These are phyloP conservation scores for Lachancea cidri DNA, from an alignment of 805 yeast species.

Conservation along the genomic window DNA sequence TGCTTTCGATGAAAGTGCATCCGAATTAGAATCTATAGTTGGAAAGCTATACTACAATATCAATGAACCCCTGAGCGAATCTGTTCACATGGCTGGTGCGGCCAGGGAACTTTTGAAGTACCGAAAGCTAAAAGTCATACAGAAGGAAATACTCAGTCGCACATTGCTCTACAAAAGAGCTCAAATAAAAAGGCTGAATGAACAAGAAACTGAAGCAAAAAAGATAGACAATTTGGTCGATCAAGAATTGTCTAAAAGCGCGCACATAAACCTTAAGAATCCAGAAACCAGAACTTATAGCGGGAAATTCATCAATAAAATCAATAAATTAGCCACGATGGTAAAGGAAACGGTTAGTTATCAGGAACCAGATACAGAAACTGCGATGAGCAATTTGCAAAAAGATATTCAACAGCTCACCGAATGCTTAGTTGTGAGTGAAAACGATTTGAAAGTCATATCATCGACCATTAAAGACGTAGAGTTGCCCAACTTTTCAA, in stretches of 20 bases:
- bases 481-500: conserved; percentile 30
- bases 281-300: conserved; percentile 21
- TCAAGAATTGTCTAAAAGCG: conserved; percentile 19
- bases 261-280: conserved; percentile 17
- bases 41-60: conserved; percentile 30
- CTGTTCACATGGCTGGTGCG: conserved; percentile 29
- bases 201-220: conserved; percentile 21
- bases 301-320: conserved; percentile 24
- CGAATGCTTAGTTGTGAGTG: conserved; percentile 23
- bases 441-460: conserved; percentile 28
- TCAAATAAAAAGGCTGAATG: conserved; percentile 25
- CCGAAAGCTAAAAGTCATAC: conserved; percentile 28
- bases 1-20: conserved; percentile 23
- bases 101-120: conserved; percentile 29
- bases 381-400: conserved; percentile 16
- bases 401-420: conserved; percentile 23
- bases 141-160: conserved; percentile 24
- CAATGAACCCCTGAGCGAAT: conserved; percentile 30
- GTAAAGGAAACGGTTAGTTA: conserved; percentile 31
- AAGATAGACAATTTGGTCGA: conserved; percentile 22
- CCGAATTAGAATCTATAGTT: conserved; percentile 23
- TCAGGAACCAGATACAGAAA: conserved; percentile 26
- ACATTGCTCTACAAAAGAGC: conserved; percentile 18
- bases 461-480: conserved; percentile 27
- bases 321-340: conserved; percentile 28